phyloP scores from a whole-genome alignment of 1,284 basidiomycete genomes.

The Pascua sp. region DNA sequence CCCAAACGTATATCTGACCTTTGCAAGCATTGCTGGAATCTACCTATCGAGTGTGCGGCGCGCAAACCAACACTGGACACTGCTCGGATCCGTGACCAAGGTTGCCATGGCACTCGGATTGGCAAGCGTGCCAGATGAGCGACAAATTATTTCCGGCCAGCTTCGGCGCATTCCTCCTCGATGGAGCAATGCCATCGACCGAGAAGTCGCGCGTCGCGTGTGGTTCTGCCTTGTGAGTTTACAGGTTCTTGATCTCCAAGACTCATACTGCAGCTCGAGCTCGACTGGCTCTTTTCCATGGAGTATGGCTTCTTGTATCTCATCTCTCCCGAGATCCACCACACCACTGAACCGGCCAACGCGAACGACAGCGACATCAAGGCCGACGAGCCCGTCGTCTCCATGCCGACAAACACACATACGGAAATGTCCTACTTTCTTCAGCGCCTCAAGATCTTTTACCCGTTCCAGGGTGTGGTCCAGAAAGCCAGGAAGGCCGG shows the following conservation, averaged over 20 bases:
- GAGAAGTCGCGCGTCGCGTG: constrained; percentile 25
- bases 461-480: constrained; percentile 24
- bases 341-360: constrained; percentile 28
- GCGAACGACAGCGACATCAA: constrained; percentile 23
- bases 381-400: constrained; percentile 11
- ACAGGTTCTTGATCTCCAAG: too few relatives aligned
- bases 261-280: constrained; percentile 9
- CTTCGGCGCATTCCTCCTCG: constrained; percentile 11
- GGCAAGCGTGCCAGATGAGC: constrained; percentile 16
- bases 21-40: constrained; percentile 19
- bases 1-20: neutral
- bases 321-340: constrained; percentile 24
- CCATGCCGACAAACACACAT: constrained; percentile 18
- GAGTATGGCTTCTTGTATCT: constrained; percentile 27
- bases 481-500: constrained; percentile 20
- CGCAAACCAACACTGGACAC: constrained; percentile 26
- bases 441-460: constrained; percentile 22
- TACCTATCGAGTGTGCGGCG: constrained; percentile 22
- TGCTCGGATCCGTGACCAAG: constrained; percentile 25
- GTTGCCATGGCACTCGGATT: constrained; percentile 22
- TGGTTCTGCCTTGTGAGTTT: constrained; percentile 18
- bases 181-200: constrained; percentile 23
- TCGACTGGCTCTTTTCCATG: constrained; percentile 29
- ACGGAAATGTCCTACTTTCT: constrained; percentile 31
- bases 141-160: constrained; percentile 8